Evolutionary conservation across 345 rosid species (phyloP).

Genomic region (Aquilaria yunnanensis): DNA sequence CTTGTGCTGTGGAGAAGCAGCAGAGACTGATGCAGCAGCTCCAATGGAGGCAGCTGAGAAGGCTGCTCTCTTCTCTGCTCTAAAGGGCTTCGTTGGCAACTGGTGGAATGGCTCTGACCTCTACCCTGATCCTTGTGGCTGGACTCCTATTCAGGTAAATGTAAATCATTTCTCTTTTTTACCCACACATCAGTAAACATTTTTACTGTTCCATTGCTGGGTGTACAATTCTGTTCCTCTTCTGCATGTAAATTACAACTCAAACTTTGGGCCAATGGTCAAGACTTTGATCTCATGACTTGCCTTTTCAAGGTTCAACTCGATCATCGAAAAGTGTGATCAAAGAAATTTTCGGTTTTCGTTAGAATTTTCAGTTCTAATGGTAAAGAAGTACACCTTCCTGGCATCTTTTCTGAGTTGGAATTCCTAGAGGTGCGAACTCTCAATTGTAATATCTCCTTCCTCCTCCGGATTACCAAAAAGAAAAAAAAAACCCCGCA

Average conservation of each 20-base stretch:
- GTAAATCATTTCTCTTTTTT: neutral
- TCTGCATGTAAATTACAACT: neutral
- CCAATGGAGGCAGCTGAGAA: conserved; percentile 73
- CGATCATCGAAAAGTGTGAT: no score
- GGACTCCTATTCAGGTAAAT: conserved; percentile 86
- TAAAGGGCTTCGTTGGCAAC: conserved; percentile 78
- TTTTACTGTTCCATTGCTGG: conserved; percentile 15
- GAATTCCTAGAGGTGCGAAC: no score
- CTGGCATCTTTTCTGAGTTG: no score
- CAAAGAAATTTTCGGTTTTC: no score
- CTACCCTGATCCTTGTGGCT: conserved; percentile 93
- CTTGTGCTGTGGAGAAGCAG: conserved; percentile 29
- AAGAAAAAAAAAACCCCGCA: no score
- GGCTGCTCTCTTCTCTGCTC: conserved; percentile 56
- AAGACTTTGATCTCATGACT: no score
- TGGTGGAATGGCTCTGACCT: conserved; percentile 90
- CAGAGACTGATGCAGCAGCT: conserved; percentile 33
- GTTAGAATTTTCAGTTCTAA: no score
- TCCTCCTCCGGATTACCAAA: no score
- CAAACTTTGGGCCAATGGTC: no score
- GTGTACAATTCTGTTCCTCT: neutral
- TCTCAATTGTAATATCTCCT: no score
- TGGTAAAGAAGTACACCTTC: no score
- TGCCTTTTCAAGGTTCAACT: no score
- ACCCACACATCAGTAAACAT: neutral